Base-by-base conservation (phyloP, 2,329 filamentous ascomycete genomes). In the Aspergillus fischeri region DNA sequence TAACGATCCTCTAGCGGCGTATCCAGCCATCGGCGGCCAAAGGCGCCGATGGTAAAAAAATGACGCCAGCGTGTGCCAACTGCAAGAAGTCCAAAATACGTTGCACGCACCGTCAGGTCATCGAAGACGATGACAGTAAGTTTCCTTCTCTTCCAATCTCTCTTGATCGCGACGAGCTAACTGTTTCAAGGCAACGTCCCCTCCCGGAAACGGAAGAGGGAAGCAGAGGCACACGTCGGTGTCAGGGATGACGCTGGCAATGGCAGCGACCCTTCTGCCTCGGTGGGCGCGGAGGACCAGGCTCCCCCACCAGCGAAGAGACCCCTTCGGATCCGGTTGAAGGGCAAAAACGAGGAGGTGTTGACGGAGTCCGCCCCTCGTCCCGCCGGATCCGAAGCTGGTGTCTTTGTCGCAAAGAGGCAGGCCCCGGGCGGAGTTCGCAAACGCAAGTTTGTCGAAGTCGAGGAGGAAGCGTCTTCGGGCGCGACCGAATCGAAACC, bases 61-160 rank as follows among this genome's bases (percentile, higher is more conserved):
- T 57, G 49, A 52, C 50, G 4, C 60, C 58, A n/a, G 63, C 62
- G 6, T 71, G 68, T 51, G 51, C 24, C 17, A 45, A 52, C 7
- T 71, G 68, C 52, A 65, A 61, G 20, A 59, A 42, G 44, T 63
- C 60, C 53, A 71, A 70, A 63, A 63, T 65, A 57, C 64, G 65
- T 35, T 71, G 68, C 58, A 55, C 28, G 11, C 68, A 70, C 45
- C 62, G 63, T 49, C 58, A 49, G 7, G 29, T 49, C 24, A 44
- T 54, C 1, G 52, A 50, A 28, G 47, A 52, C 35, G 20, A 32
- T 21, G 35, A 54, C 20, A 38, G n/a, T 21, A 11, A 8, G 44
- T 27, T 8, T n/a, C 24, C 32, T 27, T 8, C 10, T 25, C 10
- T 25, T 14, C 44, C 24, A 24, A 8, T 24, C 14, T 24, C 21